These are phyloP conservation scores for Leccinum proliferum DNA, from an alignment of 1,284 basidiomycete genomes.

Conservation along the genomic window DNA sequence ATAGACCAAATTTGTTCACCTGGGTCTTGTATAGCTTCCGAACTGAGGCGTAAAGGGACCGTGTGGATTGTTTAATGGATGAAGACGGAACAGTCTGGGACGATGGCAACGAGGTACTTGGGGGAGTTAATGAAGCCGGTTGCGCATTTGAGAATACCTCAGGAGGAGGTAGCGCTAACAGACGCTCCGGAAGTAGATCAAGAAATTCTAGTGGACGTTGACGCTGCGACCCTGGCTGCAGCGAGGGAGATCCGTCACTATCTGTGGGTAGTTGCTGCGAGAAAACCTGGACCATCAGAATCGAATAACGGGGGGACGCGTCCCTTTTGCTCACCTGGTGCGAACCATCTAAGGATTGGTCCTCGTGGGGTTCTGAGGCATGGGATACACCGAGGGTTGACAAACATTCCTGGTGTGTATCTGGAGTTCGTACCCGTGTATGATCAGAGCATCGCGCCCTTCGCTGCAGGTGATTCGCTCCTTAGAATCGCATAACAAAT, in stretches of 20 bases:
- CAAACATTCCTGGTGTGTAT: no score
- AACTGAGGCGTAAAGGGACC: not conserved
- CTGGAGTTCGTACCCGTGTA: not conserved
- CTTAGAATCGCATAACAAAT: no score
- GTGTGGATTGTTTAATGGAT: not conserved
- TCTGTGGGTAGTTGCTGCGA: not conserved
- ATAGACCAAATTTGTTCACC: conserved; percentile 1
- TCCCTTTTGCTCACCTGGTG: no score
- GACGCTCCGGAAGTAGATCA: not conserved
- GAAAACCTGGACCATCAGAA: not conserved
- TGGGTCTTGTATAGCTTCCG: not conserved
- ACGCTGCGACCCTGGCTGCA: not conserved
- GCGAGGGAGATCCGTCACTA: not conserved
- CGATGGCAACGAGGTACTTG: no score
- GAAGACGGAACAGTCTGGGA: no score
- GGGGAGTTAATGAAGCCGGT: no score
- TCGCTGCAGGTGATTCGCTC: not conserved
- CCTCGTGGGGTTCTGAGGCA: no score
- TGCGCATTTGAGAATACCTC: not conserved
- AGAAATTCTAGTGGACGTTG: not conserved
- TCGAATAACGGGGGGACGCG: no score
- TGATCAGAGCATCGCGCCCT: not conserved
- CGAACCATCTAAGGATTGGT: no score
- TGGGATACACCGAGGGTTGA: no score
- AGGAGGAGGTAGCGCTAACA: not conserved